Percentiles rank a stretch among this genome's conserved stretches.
phyloP scores from a whole-genome alignment of 1,284 basidiomycete genomes.

The Mycena sp. region DNA sequence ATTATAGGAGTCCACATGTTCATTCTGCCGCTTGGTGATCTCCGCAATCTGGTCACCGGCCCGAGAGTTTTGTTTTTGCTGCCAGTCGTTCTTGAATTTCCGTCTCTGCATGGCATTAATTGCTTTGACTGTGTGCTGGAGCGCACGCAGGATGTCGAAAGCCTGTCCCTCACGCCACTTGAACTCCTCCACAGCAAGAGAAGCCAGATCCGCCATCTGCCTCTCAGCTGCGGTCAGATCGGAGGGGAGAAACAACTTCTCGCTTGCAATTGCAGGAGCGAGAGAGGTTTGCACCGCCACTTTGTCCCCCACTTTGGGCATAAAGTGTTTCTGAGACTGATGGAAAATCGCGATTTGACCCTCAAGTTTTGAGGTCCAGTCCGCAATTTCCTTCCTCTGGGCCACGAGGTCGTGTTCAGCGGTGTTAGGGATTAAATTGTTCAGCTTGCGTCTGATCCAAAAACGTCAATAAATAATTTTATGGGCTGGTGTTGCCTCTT shows the following conservation, averaged over 20 bases:
- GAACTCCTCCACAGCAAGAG: conserved; percentile 12
- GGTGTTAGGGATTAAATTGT: too few species aligned
- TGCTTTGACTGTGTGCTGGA: conserved; percentile 27
- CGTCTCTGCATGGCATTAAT: conserved; percentile 18
- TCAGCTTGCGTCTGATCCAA: too few species aligned
- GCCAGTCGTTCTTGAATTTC: too few species aligned
- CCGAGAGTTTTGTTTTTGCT: conserved; percentile 25
- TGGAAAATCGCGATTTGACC: background rate
- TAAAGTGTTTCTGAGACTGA: background rate
- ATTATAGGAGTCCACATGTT: background rate
- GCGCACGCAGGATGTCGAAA: conserved; percentile 25
- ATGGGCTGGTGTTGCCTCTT: too few species aligned
- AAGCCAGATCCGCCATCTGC: conserved; percentile 5
- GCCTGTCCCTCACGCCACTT: conserved; percentile 30
- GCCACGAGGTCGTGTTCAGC: too few species aligned
- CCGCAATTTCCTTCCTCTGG: too few species aligned
- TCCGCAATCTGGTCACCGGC: conserved; percentile 18
- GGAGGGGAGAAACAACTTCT: conserved; percentile 9
- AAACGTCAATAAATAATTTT: too few species aligned
- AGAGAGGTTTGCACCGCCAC: background rate
- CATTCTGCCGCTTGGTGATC: background rate
- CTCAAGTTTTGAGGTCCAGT: background rate
- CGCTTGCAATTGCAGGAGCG: background rate
- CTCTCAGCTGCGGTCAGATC: background rate
- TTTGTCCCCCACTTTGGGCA: conserved; percentile 2